Conservation (phyloP, 768 basidiomycete species). For the Trametes maxima region DNA sequence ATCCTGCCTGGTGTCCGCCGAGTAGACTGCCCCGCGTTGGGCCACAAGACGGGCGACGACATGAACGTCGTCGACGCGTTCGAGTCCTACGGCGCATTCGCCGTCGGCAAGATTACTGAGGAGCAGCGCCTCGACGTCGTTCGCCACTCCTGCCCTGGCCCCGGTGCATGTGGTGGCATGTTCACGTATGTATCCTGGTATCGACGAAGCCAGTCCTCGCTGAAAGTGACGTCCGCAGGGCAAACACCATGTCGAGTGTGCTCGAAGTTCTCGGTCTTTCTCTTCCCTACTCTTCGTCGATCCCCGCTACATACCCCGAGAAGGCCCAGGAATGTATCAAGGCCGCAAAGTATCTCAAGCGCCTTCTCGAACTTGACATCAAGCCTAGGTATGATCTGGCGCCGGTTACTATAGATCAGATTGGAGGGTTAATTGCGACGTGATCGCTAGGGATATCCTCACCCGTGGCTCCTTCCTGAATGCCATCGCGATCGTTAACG, state of each 20-base stretch:
- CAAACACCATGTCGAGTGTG: slow-evolving; percentile 87
- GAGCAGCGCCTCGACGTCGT: slow-evolving; percentile 85
- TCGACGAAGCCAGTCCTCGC: neutral
- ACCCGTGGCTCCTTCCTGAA: slow-evolving; percentile 78
- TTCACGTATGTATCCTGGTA: slow-evolving; percentile 56
- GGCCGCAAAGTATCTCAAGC: slow-evolving; percentile 77
- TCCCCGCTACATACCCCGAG: slow-evolving; percentile 72
- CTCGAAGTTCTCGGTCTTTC: slow-evolving; percentile 87
- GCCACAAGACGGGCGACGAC: slow-evolving; percentile 73
- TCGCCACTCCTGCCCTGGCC: slow-evolving; percentile 80
- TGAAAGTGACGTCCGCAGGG: slow-evolving; percentile 38
- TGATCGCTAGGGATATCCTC: slow-evolving; percentile 54
- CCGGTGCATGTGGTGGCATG: slow-evolving; percentile 89
- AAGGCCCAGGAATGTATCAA: slow-evolving; percentile 83
- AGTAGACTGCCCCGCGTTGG: slow-evolving; percentile 80
- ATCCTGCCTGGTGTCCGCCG: slow-evolving; percentile 78
- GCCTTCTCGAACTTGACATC: slow-evolving; percentile 72
- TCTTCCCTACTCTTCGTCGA: slow-evolving; percentile 80
- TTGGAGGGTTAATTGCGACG: neutral
- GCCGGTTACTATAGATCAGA: neutral
- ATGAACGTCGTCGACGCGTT: slow-evolving; percentile 86
- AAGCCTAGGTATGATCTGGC: slow-evolving; percentile 62
- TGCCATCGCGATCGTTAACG: slow-evolving; percentile 77
- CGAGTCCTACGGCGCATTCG: slow-evolving; percentile 81
- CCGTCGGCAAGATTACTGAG: slow-evolving; percentile 75